These are phyloP conservation scores for Adiantum capillusveneris DNA, from an alignment of 75 land plant species.

Conservation along the genomic window DNA sequence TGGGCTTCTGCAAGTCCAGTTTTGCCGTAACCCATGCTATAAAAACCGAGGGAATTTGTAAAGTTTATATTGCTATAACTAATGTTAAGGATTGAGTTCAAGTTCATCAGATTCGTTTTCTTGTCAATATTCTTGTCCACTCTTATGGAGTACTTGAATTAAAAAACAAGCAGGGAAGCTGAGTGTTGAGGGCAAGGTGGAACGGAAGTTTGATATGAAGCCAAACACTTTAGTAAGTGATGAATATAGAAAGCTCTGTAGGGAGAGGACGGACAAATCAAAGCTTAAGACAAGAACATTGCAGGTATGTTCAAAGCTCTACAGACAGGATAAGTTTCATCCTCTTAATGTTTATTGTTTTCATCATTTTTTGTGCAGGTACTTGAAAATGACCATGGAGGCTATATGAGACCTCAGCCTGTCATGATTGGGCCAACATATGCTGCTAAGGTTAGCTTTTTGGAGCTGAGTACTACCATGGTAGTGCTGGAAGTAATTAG, in stretches of 20 bases:
- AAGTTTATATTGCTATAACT: too few relatives aligned
- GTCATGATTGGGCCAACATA: slow-evolving; percentile 57
- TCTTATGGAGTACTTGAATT: not conserved
- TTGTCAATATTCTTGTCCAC: not conserved
- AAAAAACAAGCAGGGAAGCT: slow-evolving; percentile 72
- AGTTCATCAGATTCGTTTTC: too few relatives aligned
- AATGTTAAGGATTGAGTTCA: too few relatives aligned
- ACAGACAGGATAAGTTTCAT: not conserved
- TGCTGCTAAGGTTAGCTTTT: slow-evolving; percentile 38
- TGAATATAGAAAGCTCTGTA: slow-evolving; percentile 74
- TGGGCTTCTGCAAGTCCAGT: too few relatives aligned
- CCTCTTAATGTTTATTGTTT: not conserved
- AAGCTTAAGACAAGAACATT: slow-evolving; percentile 70
- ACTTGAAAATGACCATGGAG: slow-evolving; percentile 83
- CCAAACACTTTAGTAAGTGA: slow-evolving; percentile 60
- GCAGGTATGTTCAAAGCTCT: slow-evolving; percentile 34
- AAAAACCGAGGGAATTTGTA: too few relatives aligned
- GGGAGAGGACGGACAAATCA: slow-evolving; percentile 76
- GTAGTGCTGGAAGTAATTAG: too few relatives aligned
- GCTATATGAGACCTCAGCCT: slow-evolving; percentile 84
- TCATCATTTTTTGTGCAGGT: slow-evolving; percentile 30
- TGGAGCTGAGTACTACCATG: too few relatives aligned
- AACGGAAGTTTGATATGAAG: slow-evolving; percentile 95
- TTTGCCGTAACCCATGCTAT: too few relatives aligned
- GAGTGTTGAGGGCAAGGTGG: slow-evolving; percentile 83